Conservation (phyloP, 2,329 filamentous ascomycete species). For the Cladophialophora yegresii region DNA sequence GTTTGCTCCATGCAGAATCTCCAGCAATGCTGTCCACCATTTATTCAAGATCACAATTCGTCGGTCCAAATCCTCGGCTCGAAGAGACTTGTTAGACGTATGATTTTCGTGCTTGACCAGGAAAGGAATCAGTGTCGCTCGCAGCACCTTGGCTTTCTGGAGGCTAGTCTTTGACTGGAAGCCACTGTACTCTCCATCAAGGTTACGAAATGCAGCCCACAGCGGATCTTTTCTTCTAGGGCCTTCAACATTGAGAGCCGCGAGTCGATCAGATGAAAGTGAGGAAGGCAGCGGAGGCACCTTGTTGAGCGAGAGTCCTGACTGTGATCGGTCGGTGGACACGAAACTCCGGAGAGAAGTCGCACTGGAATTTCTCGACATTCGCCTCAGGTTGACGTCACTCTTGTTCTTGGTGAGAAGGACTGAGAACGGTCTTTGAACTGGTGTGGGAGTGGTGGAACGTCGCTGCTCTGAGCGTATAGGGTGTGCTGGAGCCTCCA, state of each 20-base stretch:
- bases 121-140: conserved; percentile 73
- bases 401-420: conserved; percentile 43
- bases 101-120: conserved; percentile 69
- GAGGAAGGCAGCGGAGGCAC: conserved; percentile 51
- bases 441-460: neutral
- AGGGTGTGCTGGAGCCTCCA: conserved; percentile 3
- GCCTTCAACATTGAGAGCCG: conserved; percentile 40
- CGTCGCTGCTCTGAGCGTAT: neutral
- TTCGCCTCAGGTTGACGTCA: conserved; percentile 39
- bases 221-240: conserved; percentile 68
- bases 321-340: conserved; percentile 51
- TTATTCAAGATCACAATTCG: conserved; percentile 78
- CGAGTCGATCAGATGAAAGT: conserved; percentile 43
- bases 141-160: conserved; percentile 74
- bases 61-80: conserved; percentile 80
- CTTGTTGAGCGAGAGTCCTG: conserved; percentile 49
- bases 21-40: conserved; percentile 84
- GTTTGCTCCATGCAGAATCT: conserved; percentile 74
- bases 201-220: conserved; percentile 66
- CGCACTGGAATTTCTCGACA: conserved; percentile 46
- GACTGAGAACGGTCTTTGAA: conserved; percentile 45
- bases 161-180: conserved; percentile 73
- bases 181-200: conserved; percentile 62
- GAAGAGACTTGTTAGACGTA: conserved; percentile 64
- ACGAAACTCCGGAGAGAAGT: conserved; percentile 45